Evolutionary conservation across 768 basidiomycete genomes (phyloP).

Genomic region (Gymnopilus dilepis): DNA sequence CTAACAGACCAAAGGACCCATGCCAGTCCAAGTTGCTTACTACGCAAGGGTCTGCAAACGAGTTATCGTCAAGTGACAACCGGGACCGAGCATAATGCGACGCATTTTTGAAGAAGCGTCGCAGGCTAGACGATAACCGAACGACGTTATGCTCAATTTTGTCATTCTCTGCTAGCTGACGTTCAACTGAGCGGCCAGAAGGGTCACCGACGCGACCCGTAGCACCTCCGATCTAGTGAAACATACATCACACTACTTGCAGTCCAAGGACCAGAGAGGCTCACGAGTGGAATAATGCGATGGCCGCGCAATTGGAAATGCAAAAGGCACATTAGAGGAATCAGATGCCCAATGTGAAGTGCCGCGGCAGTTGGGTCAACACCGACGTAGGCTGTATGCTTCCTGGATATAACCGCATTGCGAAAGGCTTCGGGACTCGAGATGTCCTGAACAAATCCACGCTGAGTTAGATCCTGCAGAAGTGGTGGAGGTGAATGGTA

Average conservation of each 20-base stretch:
- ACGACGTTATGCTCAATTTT: slow-evolving; percentile 70
- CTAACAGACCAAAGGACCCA: slow-evolving; percentile 70
- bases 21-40: slow-evolving; percentile 77
- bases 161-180: slow-evolving; percentile 64
- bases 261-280: slow-evolving; percentile 31
- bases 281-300: slow-evolving; percentile 79
- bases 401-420: slow-evolving; percentile 39
- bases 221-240: slow-evolving; percentile 88
- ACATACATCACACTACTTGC: slow-evolving; percentile 6
- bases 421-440: slow-evolving; percentile 51
- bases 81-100: slow-evolving; percentile 57
- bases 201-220: slow-evolving; percentile 98
- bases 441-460: slow-evolving; percentile 55
- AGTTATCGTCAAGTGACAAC: slow-evolving; percentile 27
- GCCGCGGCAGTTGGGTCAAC: slow-evolving; percentile 92
- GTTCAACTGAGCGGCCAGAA: slow-evolving; percentile 85
- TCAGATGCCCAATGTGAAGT: slow-evolving; percentile 91
- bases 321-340: slow-evolving; percentile 84
- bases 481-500: slow-evolving; percentile 29
- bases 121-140: slow-evolving; percentile 65
- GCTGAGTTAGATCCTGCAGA: slow-evolving; percentile 47
- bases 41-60: slow-evolving; percentile 33
- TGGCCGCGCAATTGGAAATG: slow-evolving; percentile 93
- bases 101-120: slow-evolving; percentile 76
- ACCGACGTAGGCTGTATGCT: slow-evolving; percentile 79